Conservation (phyloP, 371 early-diverging fungal species). For the Actinomucor elegans region DNA sequence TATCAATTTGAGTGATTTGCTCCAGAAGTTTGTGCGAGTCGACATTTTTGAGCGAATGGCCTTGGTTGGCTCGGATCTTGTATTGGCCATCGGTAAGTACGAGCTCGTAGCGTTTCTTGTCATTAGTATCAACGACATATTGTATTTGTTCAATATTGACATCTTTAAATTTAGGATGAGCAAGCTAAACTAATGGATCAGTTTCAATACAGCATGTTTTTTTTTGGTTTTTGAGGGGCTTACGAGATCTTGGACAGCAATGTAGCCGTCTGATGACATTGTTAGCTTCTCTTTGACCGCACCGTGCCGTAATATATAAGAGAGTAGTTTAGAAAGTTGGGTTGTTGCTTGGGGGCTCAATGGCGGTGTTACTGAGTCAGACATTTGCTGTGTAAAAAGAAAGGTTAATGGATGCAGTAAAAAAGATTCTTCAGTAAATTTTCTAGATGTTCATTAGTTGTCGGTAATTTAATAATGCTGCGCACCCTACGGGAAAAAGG, state of each 20-base stretch:
- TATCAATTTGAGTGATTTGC: constrained; percentile 51
- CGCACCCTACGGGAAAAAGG: too few relatives aligned
- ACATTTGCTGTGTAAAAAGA: background rate
- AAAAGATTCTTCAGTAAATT: too few relatives aligned
- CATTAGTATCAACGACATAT: constrained; percentile 67
- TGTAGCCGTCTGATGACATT: constrained; percentile 76
- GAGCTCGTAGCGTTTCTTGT: constrained; percentile 79
- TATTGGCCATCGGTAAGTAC: constrained; percentile 35
- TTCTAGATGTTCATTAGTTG: too few relatives aligned
- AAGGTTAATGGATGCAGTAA: background rate
- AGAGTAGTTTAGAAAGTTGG: constrained; percentile 71
- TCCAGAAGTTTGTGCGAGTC: constrained; percentile 52
- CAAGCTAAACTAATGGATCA: constrained; percentile 31
- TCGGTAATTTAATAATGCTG: too few relatives aligned
- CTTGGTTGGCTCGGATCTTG: constrained; percentile 85
- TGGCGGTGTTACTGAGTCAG: background rate
- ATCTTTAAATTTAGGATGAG: constrained; percentile 52
- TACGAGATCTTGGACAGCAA: constrained; percentile 65
- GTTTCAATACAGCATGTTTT: background rate
- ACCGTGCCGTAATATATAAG: constrained; percentile 83
- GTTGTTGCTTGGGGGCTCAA: constrained; percentile 18
- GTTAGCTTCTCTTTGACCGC: constrained; percentile 74
- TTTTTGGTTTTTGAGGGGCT: background rate
- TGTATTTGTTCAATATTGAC: constrained; percentile 57
- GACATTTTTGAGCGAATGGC: constrained; percentile 62